phyloP scores from a whole-genome alignment of 2,329 filamentous ascomycete genomes.

The Clonostachys sp. region DNA sequence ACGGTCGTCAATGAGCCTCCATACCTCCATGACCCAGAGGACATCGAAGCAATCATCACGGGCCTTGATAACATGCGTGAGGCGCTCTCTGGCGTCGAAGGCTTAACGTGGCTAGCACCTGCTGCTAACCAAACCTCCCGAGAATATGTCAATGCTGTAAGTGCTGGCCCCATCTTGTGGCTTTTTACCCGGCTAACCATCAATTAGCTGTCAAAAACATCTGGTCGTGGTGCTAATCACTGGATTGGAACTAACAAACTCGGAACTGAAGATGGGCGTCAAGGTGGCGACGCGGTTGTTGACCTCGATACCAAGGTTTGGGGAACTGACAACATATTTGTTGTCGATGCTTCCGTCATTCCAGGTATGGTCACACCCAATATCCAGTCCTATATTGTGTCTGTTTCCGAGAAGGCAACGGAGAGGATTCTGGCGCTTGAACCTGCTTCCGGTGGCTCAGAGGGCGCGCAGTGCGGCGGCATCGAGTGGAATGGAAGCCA shows the following conservation, averaged over 20 bases:
- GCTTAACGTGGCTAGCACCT: slow-evolving; percentile 52
- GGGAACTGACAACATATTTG: slow-evolving; percentile 63
- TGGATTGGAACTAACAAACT: slow-evolving; percentile 59
- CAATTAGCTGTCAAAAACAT: slow-evolving; percentile 11
- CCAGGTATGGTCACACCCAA: slow-evolving; percentile 66
- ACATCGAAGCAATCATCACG: slow-evolving; percentile 56
- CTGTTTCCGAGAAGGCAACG: slow-evolving; percentile 57
- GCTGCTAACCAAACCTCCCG: slow-evolving; percentile 44
- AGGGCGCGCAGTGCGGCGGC: slow-evolving; percentile 12
- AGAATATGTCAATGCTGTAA: slow-evolving; percentile 48
- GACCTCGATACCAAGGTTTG: slow-evolving; percentile 61
- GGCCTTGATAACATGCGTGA: slow-evolving; percentile 57
- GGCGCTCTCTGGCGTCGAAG: slow-evolving; percentile 45
- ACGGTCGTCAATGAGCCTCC: slow-evolving; percentile 56
- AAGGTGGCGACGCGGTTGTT: slow-evolving; percentile 51
- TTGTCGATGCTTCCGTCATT: slow-evolving; percentile 66
- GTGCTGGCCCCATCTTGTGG: slow-evolving; percentile 5
- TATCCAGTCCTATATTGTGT: slow-evolving; percentile 60
- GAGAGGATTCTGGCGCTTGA: slow-evolving; percentile 9
- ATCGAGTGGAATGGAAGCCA: slow-evolving; percentile 11
- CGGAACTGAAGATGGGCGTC: slow-evolving; percentile 49
- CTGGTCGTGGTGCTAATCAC: slow-evolving; percentile 41
- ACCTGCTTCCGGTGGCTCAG: slow-evolving; percentile 1
- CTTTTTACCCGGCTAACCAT: no score
- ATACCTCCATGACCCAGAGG: slow-evolving; percentile 51